phyloP scores from a whole-genome alignment of 164 flowering plant genomes.

The Macadamia tetraphylla region DNA sequence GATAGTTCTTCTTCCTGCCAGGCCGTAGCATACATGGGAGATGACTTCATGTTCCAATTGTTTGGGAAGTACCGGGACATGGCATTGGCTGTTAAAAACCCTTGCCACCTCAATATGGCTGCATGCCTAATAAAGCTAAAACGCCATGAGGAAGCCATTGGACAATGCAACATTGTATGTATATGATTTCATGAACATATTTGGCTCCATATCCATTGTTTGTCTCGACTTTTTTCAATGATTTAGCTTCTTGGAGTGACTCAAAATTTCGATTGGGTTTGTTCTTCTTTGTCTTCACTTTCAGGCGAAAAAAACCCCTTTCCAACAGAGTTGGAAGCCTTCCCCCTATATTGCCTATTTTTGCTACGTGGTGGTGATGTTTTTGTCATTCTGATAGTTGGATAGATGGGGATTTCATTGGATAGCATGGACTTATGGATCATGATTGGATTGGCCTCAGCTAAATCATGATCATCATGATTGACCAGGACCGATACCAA shows the following conservation, averaged over 20 bases:
- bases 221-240: not conserved
- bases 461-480: no score
- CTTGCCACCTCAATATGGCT: slow-evolving; percentile 95
- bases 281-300: not conserved
- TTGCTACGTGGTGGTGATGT: no score
- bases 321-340: no score
- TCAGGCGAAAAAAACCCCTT: no score
- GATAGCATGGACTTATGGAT: no score
- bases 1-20: slow-evolving; percentile 20
- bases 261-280: not conserved
- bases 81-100: slow-evolving; percentile 97
- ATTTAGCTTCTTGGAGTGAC: not conserved
- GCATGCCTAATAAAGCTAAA: slow-evolving; percentile 87
- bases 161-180: slow-evolving; percentile 85
- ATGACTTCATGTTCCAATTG: slow-evolving; percentile 96
- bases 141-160: slow-evolving; percentile 83
- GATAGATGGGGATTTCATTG: no score
- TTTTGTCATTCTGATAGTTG: no score
- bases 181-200: not conserved
- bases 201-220: not conserved
- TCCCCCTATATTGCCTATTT: no score
- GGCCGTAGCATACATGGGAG: slow-evolving; percentile 98
- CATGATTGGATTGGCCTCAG: no score
- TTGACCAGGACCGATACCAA: no score
- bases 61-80: slow-evolving; percentile 87